Base-by-base conservation (phyloP, 2,329 filamentous ascomycete species). In the Mariannaea sp. region DNA sequence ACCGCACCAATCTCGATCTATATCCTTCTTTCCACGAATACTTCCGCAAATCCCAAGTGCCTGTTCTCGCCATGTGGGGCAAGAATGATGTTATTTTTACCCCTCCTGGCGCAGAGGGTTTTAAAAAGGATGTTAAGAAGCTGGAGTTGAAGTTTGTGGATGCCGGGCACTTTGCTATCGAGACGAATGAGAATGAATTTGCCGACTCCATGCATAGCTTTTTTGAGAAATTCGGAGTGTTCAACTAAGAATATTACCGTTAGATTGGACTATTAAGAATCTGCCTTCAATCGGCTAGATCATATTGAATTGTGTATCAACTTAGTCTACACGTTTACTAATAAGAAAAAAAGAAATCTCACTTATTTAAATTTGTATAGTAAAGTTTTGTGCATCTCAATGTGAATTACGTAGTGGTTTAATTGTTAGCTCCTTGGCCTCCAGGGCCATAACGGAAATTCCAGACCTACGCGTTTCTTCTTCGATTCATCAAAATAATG, bases 61-160 rank as follows among this genome's bases (percentile, higher is more conserved):
- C 82, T 0, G 62, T 85, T 3, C 64, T 86, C 55, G 80, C 81
- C 1, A 73, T 79, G 3, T 86, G 83, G 83, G 82, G 83, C 0
- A 79, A 78, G 68, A 36, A 49, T n/a, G 47, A 49, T 10, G 9
- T 26, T 2, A 50, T 50, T 10, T 50, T 39, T 12, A 29, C 43
- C 16, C 14, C 47, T 2, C 30, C 47, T n/a, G 47, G 39, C 2
- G 32, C 47, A 24, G 32, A 50, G 24, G 39, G 39, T 2, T 50
- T 30, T 7, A 38, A 38, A 16, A 14, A 7, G 7, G 47, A 49
- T 33, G 47, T 49, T 6, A 16, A 50, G 13, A 38, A 50, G 1
- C 10, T 50, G 10, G 32, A 50, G 32, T 5, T 50, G 17, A 26
- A 39, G 20, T 44, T 12, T 22, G 8, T 50, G 13, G 40, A 50